These are phyloP conservation scores for Talaromyces atroroseus DNA, from an alignment of 2,329 filamentous ascomycete genomes.

Conservation along the genomic window DNA sequence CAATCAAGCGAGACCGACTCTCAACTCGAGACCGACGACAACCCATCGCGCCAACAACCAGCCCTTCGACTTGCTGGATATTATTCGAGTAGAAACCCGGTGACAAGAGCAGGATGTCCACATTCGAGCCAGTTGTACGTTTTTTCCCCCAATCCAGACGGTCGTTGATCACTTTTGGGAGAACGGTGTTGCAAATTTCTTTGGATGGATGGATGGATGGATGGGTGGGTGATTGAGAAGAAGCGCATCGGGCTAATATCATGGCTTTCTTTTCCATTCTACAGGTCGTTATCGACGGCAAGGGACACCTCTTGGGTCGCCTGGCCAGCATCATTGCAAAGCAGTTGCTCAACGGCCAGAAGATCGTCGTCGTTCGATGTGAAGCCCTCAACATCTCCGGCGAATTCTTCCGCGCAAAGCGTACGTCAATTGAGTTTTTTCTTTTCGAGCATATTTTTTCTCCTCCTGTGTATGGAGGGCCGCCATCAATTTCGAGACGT, in stretches of 20 bases:
- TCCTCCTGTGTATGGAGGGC: neutral
- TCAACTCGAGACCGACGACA: conserved; percentile 37
- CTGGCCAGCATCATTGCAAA: conserved; percentile 97
- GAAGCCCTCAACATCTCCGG: conserved; percentile 99
- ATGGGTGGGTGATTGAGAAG: neutral
- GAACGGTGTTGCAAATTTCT: neutral
- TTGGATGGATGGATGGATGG: neutral
- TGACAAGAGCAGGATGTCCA: conserved; percentile 55
- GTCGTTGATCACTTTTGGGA: conserved; percentile 6
- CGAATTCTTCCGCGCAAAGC: conserved; percentile 99
- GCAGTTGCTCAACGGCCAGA: conserved; percentile 98
- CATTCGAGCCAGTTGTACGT: conserved; percentile 63
- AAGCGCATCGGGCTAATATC: conserved; percentile 32
- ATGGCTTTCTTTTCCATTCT: conserved; percentile 29
- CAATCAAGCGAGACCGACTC: conserved; percentile 38
- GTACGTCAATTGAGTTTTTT: conserved; percentile 62
- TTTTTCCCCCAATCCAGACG: conserved; percentile 13
- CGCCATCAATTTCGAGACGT: conserved; percentile 12
- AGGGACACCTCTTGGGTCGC: conserved; percentile 99
- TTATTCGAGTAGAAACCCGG: conserved; percentile 34
- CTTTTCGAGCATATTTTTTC: conserved; percentile 4
- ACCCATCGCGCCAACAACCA: conserved; percentile 37
- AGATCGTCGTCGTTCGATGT: conserved; percentile 98
- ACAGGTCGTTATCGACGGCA: conserved; percentile 98
- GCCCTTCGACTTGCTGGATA: conserved; percentile 38